These are phyloP conservation scores for Penstemon barbatus DNA, from an alignment of 257 asterid genomes.

Conservation along the genomic window DNA sequence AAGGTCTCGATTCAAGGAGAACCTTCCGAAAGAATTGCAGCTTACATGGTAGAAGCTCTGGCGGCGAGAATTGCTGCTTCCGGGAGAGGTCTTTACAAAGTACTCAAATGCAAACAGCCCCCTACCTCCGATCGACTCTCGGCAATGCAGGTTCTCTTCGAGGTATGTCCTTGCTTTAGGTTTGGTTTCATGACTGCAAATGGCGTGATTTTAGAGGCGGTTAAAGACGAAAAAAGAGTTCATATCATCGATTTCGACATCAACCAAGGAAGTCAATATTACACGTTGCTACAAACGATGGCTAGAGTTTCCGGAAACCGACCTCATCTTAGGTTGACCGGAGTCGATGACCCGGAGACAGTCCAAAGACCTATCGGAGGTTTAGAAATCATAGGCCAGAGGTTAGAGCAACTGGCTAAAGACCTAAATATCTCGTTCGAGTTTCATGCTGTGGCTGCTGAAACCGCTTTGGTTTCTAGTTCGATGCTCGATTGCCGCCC, in stretches of 20 bases:
- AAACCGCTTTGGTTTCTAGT: constrained; percentile 63
- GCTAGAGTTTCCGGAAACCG: constrained; percentile 52
- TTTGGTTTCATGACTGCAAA: constrained; percentile 91
- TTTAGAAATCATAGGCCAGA: constrained; percentile 59
- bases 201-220: constrained; percentile 78
- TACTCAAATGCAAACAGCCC: constrained; percentile 78
- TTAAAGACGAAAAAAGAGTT: constrained; percentile 57
- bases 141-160: constrained; percentile 97
- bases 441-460: constrained; percentile 64
- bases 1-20: constrained; percentile 85
- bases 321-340: constrained; percentile 68
- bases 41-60: constrained; percentile 94
- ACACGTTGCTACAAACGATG: constrained; percentile 71
- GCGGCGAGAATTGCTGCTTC: constrained; percentile 85
- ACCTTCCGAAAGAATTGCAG: constrained; percentile 82
- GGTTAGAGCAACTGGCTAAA: constrained; percentile 64
- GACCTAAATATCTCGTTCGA: constrained; percentile 66
- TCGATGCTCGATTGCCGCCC: constrained; percentile 52
- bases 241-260: constrained; percentile 86
- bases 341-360: constrained; percentile 93
- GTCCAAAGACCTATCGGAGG: constrained; percentile 85
- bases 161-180: constrained; percentile 88
- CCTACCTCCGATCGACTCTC: constrained; percentile 77
- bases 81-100: constrained; percentile 86
- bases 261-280: constrained; percentile 96